These are phyloP conservation scores for Physaria fendleri DNA, from an alignment of 345 rosid genomes.

Conservation along the genomic window DNA sequence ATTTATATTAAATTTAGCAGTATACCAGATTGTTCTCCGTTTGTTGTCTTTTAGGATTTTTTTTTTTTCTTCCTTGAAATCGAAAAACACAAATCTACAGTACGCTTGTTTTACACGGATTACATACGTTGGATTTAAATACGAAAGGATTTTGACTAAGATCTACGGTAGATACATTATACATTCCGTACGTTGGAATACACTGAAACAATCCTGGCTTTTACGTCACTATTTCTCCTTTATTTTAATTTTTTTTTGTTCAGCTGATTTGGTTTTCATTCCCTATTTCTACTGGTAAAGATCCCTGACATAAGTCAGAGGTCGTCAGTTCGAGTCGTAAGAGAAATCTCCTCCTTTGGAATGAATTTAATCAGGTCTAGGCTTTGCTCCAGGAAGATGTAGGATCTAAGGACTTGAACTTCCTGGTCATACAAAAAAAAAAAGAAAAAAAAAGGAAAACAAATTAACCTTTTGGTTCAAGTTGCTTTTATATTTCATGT, in stretches of 20 bases:
- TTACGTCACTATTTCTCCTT: conserved; percentile 18
- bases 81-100: neutral
- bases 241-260: neutral
- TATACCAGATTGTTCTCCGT: conserved; percentile 25
- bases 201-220: neutral
- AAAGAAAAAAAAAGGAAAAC: too few relatives aligned
- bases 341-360: too few relatives aligned
- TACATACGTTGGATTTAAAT: conserved; percentile 7
- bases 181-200: neutral
- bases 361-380: too few relatives aligned
- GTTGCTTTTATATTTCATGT: too few relatives aligned
- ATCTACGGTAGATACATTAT: neutral
- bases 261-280: too few relatives aligned
- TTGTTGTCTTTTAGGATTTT: conserved; percentile 14
- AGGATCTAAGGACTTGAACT: too few relatives aligned
- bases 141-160: neutral
- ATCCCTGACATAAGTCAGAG: too few relatives aligned
- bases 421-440: too few relatives aligned
- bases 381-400: too few relatives aligned
- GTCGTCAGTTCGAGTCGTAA: too few relatives aligned
- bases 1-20: neutral
- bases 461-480: too few relatives aligned
- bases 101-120: conserved; percentile 8
- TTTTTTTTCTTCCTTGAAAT: neutral
- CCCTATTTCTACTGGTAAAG: too few relatives aligned